phyloP scores from a whole-genome alignment of 1,139 yeast species.

The Saccharomycopsis hybrid region DNA sequence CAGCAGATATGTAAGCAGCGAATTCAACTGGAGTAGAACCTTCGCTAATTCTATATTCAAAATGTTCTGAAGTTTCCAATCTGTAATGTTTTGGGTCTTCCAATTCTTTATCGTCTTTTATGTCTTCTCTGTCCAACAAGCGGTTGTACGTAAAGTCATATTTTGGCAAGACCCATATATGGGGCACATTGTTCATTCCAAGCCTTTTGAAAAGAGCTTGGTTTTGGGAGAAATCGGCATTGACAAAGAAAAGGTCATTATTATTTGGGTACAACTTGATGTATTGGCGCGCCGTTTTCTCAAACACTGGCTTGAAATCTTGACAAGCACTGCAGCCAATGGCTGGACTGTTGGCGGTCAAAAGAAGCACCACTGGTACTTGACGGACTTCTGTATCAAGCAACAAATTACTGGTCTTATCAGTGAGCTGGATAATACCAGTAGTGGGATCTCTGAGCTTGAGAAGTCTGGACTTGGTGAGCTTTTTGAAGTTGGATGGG shows the following conservation, averaged over 20 bases:
- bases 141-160: slow-evolving; percentile 2
- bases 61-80: slow-evolving; percentile 25
- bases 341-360: slow-evolving; percentile 37
- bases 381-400: slow-evolving; percentile 29
- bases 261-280: slow-evolving; percentile 16
- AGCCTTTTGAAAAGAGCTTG: slow-evolving; percentile 36
- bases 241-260: slow-evolving; percentile 39
- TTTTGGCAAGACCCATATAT: slow-evolving; percentile 52
- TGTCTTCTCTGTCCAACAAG: neutral
- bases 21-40: slow-evolving; percentile 34
- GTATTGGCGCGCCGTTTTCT: slow-evolving; percentile 40
- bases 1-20: slow-evolving; percentile 46
- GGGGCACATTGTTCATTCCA: slow-evolving; percentile 48
- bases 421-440: slow-evolving; percentile 12
- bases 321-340: slow-evolving; percentile 39
- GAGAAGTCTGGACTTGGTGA: slow-evolving; percentile 4
- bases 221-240: slow-evolving; percentile 44
- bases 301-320: slow-evolving; percentile 35
- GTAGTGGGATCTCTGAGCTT: slow-evolving; percentile 2
- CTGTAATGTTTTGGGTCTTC: slow-evolving; percentile 3
- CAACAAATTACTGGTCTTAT: slow-evolving; percentile 11
- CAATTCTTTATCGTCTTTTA: neutral
- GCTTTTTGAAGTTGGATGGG: neutral
- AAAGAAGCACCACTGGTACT: slow-evolving; percentile 38
- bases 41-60: slow-evolving; percentile 29